A percentile compares a stretch with the other conserved stretches of the same genome.
These are phyloP conservation scores for Ilex asprella DNA, from an alignment of 257 asterid genomes.

Conservation along the genomic window DNA sequence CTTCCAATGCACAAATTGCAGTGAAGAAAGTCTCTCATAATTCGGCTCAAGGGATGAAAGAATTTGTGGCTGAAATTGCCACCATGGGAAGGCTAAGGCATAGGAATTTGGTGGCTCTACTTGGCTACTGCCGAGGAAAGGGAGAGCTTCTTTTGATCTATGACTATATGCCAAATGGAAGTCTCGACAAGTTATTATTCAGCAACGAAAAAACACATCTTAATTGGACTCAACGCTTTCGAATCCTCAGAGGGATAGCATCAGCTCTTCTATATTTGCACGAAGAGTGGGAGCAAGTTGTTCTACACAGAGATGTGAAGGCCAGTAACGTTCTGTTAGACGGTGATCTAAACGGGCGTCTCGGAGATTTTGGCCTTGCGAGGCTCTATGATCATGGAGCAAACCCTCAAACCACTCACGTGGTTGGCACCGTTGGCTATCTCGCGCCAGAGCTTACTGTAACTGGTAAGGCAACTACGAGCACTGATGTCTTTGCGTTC, in stretches of 20 bases:
- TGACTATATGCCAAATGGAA: not conserved
- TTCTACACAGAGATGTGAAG: not conserved
- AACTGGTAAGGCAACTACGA: not conserved
- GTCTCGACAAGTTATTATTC: not conserved
- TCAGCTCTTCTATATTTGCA: not conserved
- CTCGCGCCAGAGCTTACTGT: not conserved
- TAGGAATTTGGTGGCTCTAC: not conserved
- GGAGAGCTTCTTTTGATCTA: not conserved
- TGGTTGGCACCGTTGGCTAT: not conserved
- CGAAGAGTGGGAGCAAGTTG: not conserved
- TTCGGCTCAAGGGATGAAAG: not conserved
- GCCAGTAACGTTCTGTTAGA: not conserved
- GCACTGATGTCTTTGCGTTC: not conserved
- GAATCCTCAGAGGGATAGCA: not conserved
- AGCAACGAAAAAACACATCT: not conserved
- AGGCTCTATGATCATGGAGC: not conserved
- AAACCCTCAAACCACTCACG: not conserved
- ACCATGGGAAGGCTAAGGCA: not conserved
- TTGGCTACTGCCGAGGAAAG: not conserved
- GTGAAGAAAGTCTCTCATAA: not conserved
- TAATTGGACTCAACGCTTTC: not conserved
- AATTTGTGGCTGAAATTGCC: not conserved
- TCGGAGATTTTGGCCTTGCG: not conserved
- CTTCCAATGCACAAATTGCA: not conserved
- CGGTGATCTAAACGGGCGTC: not conserved